Percentiles rank a stretch among this genome's conserved stretches.
These are phyloP conservation scores for Phytophthora fragariae DNA, from an alignment of 352 stramenopile species.

Conservation along the genomic window DNA sequence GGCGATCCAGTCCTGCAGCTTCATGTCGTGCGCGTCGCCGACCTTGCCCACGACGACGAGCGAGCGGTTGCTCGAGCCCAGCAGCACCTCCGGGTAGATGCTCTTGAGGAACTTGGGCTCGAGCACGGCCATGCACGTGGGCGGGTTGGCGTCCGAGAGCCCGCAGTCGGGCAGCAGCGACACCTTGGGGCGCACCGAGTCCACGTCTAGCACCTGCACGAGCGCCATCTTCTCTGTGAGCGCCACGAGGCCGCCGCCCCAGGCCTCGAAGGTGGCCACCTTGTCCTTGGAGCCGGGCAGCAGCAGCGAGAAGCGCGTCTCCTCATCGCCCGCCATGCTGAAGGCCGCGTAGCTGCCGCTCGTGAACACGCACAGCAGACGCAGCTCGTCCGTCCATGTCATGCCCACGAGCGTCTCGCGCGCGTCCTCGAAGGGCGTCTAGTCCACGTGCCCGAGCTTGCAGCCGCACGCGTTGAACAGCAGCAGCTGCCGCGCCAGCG, in stretches of 20 bases:
- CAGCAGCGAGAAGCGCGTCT: conserved; percentile 78
- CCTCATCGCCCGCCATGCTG: conserved; percentile 71
- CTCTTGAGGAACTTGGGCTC: conserved; percentile 91
- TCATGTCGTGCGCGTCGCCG: conserved; percentile 74
- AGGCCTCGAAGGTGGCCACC: conserved; percentile 79
- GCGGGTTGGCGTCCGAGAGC: conserved; percentile 74
- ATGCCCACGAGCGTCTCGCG: conserved; percentile 74
- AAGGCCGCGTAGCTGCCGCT: conserved; percentile 77
- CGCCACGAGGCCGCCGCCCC: conserved; percentile 77
- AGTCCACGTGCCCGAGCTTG: conserved; percentile 67
- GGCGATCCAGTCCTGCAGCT: conserved; percentile 82
- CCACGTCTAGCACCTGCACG: conserved; percentile 81
- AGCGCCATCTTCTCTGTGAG: conserved; percentile 87
- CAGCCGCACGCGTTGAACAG: conserved; percentile 82
- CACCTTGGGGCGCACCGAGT: conserved; percentile 83
- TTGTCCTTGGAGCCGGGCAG: conserved; percentile 73
- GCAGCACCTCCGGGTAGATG: conserved; percentile 93
- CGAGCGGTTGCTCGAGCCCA: conserved; percentile 92
- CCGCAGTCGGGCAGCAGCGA: conserved; percentile 76
- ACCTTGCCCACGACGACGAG: conserved; percentile 87
- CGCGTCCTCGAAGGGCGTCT: conserved; percentile 75
- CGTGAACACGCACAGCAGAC: conserved; percentile 81
- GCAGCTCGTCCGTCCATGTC: conserved; percentile 86
- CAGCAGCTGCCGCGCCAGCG: conserved; percentile 63
- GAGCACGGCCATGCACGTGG: conserved; percentile 93